Evolutionary conservation across 2,329 filamentous ascomycete genomes (phyloP).

Genomic region (Colletotrichum gigasporum): DNA sequence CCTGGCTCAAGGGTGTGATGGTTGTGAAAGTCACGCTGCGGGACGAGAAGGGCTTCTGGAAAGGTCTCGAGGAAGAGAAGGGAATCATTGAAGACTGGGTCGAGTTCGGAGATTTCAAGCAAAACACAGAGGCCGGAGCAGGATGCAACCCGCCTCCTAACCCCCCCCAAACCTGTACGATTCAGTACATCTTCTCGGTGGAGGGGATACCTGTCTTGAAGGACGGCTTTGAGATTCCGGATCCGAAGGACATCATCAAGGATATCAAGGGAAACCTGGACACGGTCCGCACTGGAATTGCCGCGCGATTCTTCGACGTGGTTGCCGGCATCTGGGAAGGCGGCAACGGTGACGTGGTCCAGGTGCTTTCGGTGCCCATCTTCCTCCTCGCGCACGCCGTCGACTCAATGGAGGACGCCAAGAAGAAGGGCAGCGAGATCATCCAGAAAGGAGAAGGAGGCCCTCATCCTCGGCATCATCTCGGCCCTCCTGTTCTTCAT

Average conservation of each 20-base stretch:
- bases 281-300: not conserved
- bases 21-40: not conserved
- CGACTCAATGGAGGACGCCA: not conserved
- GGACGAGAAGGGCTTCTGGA: conserved; percentile 4
- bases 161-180: not conserved
- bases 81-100: not conserved
- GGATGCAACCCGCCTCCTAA: not conserved
- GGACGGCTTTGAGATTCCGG: not conserved
- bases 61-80: not conserved
- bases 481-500: conserved; percentile 1
- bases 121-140: not conserved
- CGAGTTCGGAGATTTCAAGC: not conserved
- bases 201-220: not conserved
- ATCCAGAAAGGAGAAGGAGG: conserved; percentile 8
- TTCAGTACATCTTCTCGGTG: not conserved
- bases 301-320: not conserved
- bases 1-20: not conserved
- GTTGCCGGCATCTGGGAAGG: not conserved
- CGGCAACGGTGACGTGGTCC: conserved; percentile 1
- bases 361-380: conserved; percentile 7
- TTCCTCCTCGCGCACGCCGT: conserved; percentile 9
- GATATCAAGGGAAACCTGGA: not conserved
- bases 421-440: not conserved
- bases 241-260: conserved; percentile 19
- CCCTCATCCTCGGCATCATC: conserved; percentile 2